phyloP scores from a whole-genome alignment of 2,329 filamentous ascomycete genomes.

The Venturia effusa region DNA sequence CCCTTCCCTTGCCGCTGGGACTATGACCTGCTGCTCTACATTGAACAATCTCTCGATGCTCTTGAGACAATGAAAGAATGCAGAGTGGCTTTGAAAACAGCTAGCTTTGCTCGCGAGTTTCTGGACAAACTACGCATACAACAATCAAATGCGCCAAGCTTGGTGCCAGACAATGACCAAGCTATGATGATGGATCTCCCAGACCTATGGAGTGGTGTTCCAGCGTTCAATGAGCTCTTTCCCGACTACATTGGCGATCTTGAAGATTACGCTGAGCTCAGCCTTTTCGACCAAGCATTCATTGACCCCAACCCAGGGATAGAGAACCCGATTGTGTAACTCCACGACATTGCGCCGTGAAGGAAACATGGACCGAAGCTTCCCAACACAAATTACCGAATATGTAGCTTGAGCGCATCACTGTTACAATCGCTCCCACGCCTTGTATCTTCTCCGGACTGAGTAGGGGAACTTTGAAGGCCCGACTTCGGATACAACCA shows the following conservation, averaged over 20 bases:
- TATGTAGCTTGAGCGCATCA: neutral
- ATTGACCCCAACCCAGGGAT: neutral
- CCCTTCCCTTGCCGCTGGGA: constrained; percentile 12
- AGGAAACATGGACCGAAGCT: neutral
- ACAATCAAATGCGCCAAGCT: neutral
- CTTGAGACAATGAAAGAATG: constrained; percentile 33
- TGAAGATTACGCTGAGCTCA: neutral
- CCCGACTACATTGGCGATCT: neutral
- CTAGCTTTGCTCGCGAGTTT: constrained; percentile 14
- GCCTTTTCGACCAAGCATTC: constrained; percentile 3
- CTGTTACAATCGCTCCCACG: neutral
- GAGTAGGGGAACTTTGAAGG: too few species aligned
- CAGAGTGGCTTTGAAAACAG: constrained; percentile 29
- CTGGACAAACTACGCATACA: neutral
- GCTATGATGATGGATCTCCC: neutral
- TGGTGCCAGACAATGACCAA: neutral
- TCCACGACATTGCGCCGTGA: neutral
- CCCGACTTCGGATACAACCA: too few species aligned
- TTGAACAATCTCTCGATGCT: constrained; percentile 29
- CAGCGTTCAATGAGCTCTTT: neutral
- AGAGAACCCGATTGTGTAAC: neutral
- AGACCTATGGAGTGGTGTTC: neutral
- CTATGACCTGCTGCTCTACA: constrained; percentile 15
- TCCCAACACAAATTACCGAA: neutral
- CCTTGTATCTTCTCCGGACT: too few species aligned